Percentiles rank a stretch among this genome's conserved stretches.
These are phyloP conservation scores for Ascochyta pisi DNA, from an alignment of 2,329 filamentous ascomycete genomes.

Conservation along the genomic window DNA sequence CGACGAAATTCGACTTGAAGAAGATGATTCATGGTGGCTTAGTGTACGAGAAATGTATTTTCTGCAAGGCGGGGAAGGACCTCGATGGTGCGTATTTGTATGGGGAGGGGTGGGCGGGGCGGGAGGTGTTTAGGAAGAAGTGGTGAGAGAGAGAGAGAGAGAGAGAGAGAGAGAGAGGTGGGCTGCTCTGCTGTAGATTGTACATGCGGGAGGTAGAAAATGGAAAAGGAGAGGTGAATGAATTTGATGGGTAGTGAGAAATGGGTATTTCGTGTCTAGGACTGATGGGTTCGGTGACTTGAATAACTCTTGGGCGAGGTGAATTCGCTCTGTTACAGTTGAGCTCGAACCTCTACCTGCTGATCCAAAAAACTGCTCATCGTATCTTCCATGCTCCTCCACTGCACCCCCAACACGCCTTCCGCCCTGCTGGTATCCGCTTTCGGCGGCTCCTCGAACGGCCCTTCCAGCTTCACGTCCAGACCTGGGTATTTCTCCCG, in stretches of 20 bases:
- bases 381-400: constrained; percentile 19
- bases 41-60: not conserved
- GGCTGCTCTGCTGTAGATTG: too few relatives aligned
- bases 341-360: not conserved
- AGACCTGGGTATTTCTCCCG: constrained; percentile 23
- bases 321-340: not conserved
- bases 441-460: constrained; percentile 6
- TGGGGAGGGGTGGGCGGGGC: not conserved
- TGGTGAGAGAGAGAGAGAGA: too few relatives aligned
- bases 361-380: constrained; percentile 2
- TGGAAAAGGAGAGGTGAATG: too few relatives aligned
- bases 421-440: constrained; percentile 22
- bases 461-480: constrained; percentile 12
- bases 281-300: too few relatives aligned
- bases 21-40: not conserved
- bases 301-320: too few relatives aligned
- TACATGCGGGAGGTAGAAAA: too few relatives aligned
- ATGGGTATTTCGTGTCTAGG: too few relatives aligned
- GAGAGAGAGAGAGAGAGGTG: too few relatives aligned
- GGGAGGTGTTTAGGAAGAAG: not conserved
- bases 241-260: too few relatives aligned
- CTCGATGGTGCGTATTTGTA: not conserved
- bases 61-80: not conserved
- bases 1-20: not conserved
- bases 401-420: constrained; percentile 23